Evolutionary conservation across 306 rosid species (phyloP), one percentile per base, ranked within the genome.

Genomic region (Trifolium repens): DNA sequence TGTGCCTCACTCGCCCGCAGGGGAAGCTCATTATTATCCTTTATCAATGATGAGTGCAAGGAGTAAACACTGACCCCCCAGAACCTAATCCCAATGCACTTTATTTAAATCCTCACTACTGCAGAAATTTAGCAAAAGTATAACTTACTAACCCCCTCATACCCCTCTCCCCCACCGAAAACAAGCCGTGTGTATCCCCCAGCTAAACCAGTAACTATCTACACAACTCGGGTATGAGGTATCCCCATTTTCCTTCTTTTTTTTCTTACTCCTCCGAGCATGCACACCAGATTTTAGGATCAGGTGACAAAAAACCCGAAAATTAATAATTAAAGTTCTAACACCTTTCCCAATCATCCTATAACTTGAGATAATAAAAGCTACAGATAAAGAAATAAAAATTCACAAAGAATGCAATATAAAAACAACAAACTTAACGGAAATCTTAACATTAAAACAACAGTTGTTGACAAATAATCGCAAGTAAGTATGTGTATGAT

Each of bases 381-480:
- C 55, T 32, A 72, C 15, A 9, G 35, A 40, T 35, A 60, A 16
- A 69, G 75, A n/a, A 64, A 63, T 17, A 49, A 26, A 42, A 76
- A 24, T 9, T 53, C 9, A 3, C 9, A 22, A 3, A 58, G 32
- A 52, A 52, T 59, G 22, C 69, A 54, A 53, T 46, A 46, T 53
- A 22, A 19, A 19, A 77, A 58, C 49, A 63, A 63, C 69, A 30
- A 30, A n/a, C 46, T 37, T 4, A 62, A 26, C 14, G 6, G 67
- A 60, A 14, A 2, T 55, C 14, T 22, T 9, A 9, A 55, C 35
- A 26, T 24, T 58, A 58, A 11, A 26, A 59, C 17, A 77, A 81
- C 69, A 72, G 81, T 58, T 5, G 98, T 90, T 70, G 97, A 91
- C 76, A 89, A 94, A 76, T 22, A 22, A 22, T 22, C 24, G 24